phyloP scores from a whole-genome alignment of 208 protist species.

The Leishmania major region DNA sequence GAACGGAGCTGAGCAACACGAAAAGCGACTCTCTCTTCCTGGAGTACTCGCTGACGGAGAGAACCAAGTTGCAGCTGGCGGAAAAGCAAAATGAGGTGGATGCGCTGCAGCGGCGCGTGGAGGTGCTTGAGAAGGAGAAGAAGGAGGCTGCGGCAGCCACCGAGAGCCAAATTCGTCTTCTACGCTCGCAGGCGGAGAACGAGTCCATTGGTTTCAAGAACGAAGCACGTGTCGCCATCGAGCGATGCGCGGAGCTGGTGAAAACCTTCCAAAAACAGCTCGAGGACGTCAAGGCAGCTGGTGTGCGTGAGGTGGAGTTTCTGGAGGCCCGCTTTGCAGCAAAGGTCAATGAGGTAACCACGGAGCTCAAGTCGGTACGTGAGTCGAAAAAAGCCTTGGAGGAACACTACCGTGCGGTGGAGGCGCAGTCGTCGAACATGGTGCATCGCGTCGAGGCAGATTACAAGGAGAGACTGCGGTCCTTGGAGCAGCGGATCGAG shows the following conservation, averaged over 20 bases:
- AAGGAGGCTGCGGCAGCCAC: conserved; percentile 50
- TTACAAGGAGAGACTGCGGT: conserved; percentile 74
- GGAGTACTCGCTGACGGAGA: conserved; percentile 65
- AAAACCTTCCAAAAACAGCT: conserved; percentile 69
- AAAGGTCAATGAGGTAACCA: conserved; percentile 59
- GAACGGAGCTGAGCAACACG: conserved; percentile 81
- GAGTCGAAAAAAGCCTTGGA: conserved; percentile 46
- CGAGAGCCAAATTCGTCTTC: conserved; percentile 75
- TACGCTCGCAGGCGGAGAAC: conserved; percentile 76
- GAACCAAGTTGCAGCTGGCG: conserved; percentile 43
- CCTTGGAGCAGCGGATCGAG: conserved; percentile 61
- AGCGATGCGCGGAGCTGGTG: conserved; percentile 53
- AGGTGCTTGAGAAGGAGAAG: conserved; percentile 42
- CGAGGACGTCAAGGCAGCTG: conserved; percentile 75
- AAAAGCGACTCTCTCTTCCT: conserved; percentile 69
- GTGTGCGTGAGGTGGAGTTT: conserved; percentile 68
- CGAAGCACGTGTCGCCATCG: conserved; percentile 56
- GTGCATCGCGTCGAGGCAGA: conserved; percentile 68
- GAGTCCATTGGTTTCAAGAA: conserved; percentile 51
- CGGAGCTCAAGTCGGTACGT: conserved; percentile 63
- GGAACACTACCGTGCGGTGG: conserved; percentile 55
- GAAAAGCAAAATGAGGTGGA: conserved; percentile 54
- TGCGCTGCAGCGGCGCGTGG: conserved; percentile 35
- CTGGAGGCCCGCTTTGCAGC: conserved; percentile 68
- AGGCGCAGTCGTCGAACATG: conserved; percentile 51